Base-by-base conservation (phyloP, 2,329 filamentous ascomycete species). In the Teratosphaeria nubilosa region DNA sequence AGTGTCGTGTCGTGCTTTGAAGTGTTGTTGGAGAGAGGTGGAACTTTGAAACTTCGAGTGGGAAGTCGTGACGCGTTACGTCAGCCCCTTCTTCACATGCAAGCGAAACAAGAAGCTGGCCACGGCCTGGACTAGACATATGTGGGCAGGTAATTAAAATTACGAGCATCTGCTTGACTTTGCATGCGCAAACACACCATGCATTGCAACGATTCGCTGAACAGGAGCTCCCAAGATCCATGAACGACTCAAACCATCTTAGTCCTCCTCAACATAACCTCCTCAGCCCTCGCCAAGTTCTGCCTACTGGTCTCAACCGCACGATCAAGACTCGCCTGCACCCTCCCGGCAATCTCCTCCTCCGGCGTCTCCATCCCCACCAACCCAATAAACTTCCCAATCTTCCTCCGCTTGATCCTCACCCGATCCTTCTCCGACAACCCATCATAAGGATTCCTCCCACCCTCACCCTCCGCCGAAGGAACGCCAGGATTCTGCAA, bases 341-440 rank as follows among this genome's bases (percentile, higher is more conserved):
- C 68, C 61, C 74, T 70, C 13, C 74, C 67, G 51, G 74, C 72
- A 62, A 75, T 74, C 67, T 78, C 76, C 71, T 75, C 74, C 3
- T 70, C 63, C 22, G 80, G 81, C 32, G 78, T 80, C 62, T 83
- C 80, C 65, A 81, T 82, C 1, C 85, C 86, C 55, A 82, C 75
- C 58, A 91, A 75, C 13, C 87, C 87, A 68, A 90, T 89, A 64
- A 91, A 91, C 64, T 82, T 78, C 52, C 87, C 87, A 68, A 90
- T 82, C 73, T 85, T 84, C 61, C 86, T 77, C 61, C 87, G 78
- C 77, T 91, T 91, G 59, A 78, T 73, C 54, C 70, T 66, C 10
- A 78, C 63, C 50, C 76, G 61, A 58, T 77, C 73, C 22, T 71
- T 65, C 6, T 74, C 71, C 2, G 56, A 71, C 53, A 78, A 32